Conservation (phyloP, 2,329 filamentous ascomycete genomes). For the Saccharata proteae region DNA sequence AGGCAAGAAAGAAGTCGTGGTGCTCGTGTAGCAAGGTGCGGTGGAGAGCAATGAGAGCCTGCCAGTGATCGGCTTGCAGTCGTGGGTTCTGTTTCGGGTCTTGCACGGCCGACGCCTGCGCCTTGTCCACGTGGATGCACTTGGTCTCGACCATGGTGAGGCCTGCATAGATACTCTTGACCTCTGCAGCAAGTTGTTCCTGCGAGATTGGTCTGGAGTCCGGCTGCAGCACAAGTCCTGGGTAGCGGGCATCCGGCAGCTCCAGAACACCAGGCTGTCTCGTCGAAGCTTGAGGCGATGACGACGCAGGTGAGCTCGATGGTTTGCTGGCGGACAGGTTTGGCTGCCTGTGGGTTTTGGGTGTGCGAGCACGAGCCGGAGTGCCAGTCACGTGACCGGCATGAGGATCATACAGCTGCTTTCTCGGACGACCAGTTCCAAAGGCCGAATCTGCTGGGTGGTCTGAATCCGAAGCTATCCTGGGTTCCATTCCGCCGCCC, state of each 20-base stretch:
- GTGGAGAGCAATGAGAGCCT: slow-evolving; percentile 71
- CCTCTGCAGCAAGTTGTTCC: slow-evolving; percentile 67
- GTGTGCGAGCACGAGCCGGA: neutral
- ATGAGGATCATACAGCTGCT: too few species aligned
- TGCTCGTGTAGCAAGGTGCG: slow-evolving; percentile 65
- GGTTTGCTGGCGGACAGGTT: slow-evolving; percentile 9
- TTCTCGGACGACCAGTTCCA: too few species aligned
- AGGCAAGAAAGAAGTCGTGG: slow-evolving; percentile 58
- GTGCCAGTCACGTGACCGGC: too few species aligned
- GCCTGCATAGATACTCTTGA: slow-evolving; percentile 73
- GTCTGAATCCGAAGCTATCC: too few species aligned
- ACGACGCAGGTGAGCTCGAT: slow-evolving; percentile 6
- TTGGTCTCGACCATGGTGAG: slow-evolving; percentile 79
- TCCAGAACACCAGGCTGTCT: slow-evolving; percentile 23
- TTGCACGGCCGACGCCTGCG: slow-evolving; percentile 43
- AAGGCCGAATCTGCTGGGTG: too few species aligned
- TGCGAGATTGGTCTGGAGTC: slow-evolving; percentile 60
- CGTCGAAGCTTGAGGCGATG: slow-evolving; percentile 9
- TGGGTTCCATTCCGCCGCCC: too few species aligned
- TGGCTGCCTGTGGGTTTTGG: neutral
- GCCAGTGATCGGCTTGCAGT: slow-evolving; percentile 61
- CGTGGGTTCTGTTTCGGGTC: slow-evolving; percentile 32
- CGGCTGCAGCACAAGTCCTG: slow-evolving; percentile 41
- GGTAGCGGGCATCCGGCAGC: slow-evolving; percentile 20
- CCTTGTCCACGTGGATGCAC: slow-evolving; percentile 70